Percentiles rank a stretch among this genome's conserved stretches.
Conservation (phyloP, 202 grass and related monocot species). For the Schoenoplectus tabernaemontani region DNA sequence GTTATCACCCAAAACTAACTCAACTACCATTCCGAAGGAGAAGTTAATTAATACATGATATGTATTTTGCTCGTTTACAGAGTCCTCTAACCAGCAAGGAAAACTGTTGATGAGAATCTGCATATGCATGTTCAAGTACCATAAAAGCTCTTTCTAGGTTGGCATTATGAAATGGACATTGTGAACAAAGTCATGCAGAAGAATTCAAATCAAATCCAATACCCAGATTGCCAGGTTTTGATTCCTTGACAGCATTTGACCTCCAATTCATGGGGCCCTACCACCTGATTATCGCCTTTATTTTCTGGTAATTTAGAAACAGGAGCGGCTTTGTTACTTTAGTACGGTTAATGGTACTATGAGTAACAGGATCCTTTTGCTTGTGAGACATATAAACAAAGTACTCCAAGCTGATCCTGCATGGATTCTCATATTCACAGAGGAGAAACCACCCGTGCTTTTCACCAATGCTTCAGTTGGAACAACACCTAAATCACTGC, state of each 20-base stretch:
- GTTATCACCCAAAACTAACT: neutral
- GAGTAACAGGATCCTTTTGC: slow-evolving; percentile 16
- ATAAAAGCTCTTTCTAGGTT: neutral
- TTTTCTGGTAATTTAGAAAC: neutral
- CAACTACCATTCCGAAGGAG: neutral
- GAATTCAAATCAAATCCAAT: neutral
- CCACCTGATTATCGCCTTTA: slow-evolving; percentile 18
- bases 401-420: slow-evolving; percentile 42
- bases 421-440: slow-evolving; percentile 35
- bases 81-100: neutral
- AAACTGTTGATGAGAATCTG: neutral
- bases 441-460: slow-evolving; percentile 23
- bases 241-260: slow-evolving; percentile 8
- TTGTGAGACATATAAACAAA: slow-evolving; percentile 32
- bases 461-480: slow-evolving; percentile 19
- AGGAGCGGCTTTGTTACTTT: slow-evolving; percentile 10
- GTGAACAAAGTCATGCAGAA: neutral
- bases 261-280: neutral
- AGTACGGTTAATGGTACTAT: neutral
- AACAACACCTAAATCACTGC: slow-evolving; percentile 18
- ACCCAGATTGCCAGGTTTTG: neutral
- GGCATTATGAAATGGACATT: neutral
- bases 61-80: neutral
- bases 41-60: neutral
- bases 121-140: neutral